Conservation (phyloP, 208 protist species). For the Crithidia sp. region DNA sequence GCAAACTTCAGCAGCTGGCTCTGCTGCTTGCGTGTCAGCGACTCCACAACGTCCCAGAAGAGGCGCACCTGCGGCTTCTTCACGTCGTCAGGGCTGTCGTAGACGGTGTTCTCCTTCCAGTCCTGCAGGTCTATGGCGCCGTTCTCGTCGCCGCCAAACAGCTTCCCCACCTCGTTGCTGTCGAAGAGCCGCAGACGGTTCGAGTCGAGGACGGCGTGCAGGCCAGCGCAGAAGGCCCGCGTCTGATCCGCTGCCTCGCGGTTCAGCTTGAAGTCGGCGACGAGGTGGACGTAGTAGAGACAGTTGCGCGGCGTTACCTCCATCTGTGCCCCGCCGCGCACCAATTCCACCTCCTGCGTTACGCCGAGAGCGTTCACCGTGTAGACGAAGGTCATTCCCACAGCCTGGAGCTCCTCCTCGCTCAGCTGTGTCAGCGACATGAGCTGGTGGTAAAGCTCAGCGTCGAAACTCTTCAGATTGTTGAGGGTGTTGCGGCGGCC, state of each 20-base stretch:
- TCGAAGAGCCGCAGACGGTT: conserved; percentile 87
- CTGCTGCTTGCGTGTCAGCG: conserved; percentile 71
- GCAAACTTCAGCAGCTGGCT: conserved; percentile 88
- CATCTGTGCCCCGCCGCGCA: conserved; percentile 77
- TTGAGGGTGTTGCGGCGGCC: conserved; percentile 90
- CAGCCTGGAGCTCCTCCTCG: conserved; percentile 70
- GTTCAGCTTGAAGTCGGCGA: conserved; percentile 94
- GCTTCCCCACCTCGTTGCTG: conserved; percentile 82
- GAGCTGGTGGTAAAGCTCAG: conserved; percentile 87
- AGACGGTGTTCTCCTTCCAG: conserved; percentile 85
- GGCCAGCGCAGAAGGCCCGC: conserved; percentile 82
- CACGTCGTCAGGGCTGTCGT: conserved; percentile 71
- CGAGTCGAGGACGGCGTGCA: conserved; percentile 66
- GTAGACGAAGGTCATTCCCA: conserved; percentile 86
- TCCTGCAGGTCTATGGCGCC: conserved; percentile 88
- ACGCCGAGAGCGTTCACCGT: conserved; percentile 73
- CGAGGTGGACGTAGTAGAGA: conserved; percentile 91
- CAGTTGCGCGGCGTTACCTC: conserved; percentile 87
- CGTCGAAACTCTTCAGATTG: conserved; percentile 88
- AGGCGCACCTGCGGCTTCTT: conserved; percentile 54
- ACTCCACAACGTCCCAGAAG: conserved; percentile 92
- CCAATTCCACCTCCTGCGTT: conserved; percentile 79
- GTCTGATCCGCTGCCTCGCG: conserved; percentile 83
- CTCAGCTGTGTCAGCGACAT: conserved; percentile 63
- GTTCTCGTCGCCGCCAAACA: conserved; percentile 83